phyloP scores from a whole-genome alignment of 208 protist species.

The Leishmania amazonensis region DNA sequence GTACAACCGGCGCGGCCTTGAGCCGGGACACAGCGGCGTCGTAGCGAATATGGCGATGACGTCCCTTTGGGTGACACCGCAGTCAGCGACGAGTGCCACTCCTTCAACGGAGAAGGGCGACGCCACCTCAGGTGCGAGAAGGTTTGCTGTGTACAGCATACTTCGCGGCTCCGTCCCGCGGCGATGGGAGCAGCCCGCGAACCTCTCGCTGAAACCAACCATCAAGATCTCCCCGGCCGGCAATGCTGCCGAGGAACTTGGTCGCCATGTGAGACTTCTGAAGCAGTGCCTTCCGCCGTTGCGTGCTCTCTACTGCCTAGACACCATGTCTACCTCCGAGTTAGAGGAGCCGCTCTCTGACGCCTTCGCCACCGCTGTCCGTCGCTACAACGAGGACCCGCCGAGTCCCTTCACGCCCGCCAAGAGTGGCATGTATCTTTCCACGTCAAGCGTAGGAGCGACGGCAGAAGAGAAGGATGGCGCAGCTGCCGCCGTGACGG shows the following conservation, averaged over 20 bases:
- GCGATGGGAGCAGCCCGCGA: constrained; percentile 78
- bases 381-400: constrained; percentile 25
- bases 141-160: constrained; percentile 58
- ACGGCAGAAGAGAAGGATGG: background rate
- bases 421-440: background rate
- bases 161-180: constrained; percentile 81
- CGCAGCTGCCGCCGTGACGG: background rate
- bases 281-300: constrained; percentile 33
- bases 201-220: constrained; percentile 70
- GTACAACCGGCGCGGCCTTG: constrained; percentile 86
- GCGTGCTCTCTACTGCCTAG: constrained; percentile 46
- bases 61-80: constrained; percentile 64
- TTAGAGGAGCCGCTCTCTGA: constrained; percentile 62
- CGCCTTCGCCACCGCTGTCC: constrained; percentile 48
- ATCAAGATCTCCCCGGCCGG: constrained; percentile 50
- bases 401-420: background rate
- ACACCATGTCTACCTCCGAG: constrained; percentile 55
- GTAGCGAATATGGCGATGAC: constrained; percentile 77
- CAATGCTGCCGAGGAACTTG: constrained; percentile 38
- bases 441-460: background rate
- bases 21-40: constrained; percentile 63
- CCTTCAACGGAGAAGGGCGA: background rate
- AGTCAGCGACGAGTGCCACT: background rate
- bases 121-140: background rate
- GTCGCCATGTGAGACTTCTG: constrained; percentile 48